Conservation (phyloP, 1,284 basidiomycete genomes). For the Cutaneotrichosporon cavernicola region DNA sequence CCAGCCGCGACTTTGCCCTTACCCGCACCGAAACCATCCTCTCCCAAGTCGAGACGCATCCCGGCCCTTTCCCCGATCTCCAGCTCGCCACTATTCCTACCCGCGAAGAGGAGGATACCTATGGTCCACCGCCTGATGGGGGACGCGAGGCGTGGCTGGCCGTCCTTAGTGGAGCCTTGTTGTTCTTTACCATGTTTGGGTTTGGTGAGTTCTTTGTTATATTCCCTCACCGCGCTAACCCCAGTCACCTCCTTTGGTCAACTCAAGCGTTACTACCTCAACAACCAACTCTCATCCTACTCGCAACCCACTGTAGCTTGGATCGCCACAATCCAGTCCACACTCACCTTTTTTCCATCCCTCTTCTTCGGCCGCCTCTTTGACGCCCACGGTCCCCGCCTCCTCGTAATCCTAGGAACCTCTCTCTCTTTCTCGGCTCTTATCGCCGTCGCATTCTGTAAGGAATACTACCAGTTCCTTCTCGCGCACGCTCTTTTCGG, state of each 20-base stretch:
- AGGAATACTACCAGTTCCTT: slow-evolving; percentile 47
- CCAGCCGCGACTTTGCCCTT: background rate
- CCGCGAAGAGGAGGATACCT: background rate
- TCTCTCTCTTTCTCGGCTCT: slow-evolving; percentile 23
- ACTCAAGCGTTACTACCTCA: slow-evolving; percentile 29
- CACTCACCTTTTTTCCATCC: slow-evolving; percentile 34
- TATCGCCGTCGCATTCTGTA: slow-evolving; percentile 33
- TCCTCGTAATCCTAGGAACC: slow-evolving; percentile 26
- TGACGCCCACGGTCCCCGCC: slow-evolving; percentile 29
- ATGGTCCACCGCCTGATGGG: slow-evolving; percentile 32
- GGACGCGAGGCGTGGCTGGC: slow-evolving; percentile 35
- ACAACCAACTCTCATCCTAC: slow-evolving; percentile 26
- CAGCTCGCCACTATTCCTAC: slow-evolving; percentile 7
- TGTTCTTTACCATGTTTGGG: slow-evolving; percentile 36
- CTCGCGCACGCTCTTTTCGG: slow-evolving; percentile 46
- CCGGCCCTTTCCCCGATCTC: slow-evolving; percentile 11
- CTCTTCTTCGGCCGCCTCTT: slow-evolving; percentile 29
- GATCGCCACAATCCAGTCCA: slow-evolving; percentile 29
- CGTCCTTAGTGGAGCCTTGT: slow-evolving; percentile 30
- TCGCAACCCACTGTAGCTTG: slow-evolving; percentile 21
- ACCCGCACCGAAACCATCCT: background rate
- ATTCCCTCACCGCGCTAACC: background rate
- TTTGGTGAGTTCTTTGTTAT: too few species aligned
- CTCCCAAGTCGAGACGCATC: slow-evolving; percentile 4
- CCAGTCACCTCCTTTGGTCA: slow-evolving; percentile 34